Percentiles rank a stretch among this genome's conserved stretches.
Conservation (phyloP, 148 eudicot genomes). For the Diospyros kaki region DNA sequence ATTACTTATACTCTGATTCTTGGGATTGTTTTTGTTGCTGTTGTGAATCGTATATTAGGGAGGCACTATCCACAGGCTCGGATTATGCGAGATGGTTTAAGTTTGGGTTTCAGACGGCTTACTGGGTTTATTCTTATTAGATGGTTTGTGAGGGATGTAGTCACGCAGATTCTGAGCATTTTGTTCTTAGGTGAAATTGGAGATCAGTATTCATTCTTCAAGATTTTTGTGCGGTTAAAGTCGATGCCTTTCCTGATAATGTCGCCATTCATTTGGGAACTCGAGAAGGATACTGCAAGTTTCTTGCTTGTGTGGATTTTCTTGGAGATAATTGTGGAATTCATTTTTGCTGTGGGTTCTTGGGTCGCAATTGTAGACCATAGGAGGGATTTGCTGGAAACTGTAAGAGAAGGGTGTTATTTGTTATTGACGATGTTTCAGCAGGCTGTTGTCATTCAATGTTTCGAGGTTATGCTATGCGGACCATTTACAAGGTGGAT, state of each 20-base stretch:
- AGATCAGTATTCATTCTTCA: slow-evolving; percentile 79
- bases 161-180: slow-evolving; percentile 76
- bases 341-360: slow-evolving; percentile 67
- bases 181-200: slow-evolving; percentile 79
- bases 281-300: slow-evolving; percentile 54
- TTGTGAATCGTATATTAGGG: slow-evolving; percentile 55
- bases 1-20: slow-evolving; percentile 73
- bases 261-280: slow-evolving; percentile 54
- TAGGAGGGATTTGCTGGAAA: slow-evolving; percentile 70
- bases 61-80: slow-evolving; percentile 34
- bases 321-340: slow-evolving; percentile 58
- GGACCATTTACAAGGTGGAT: slow-evolving; percentile 64
- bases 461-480: slow-evolving; percentile 67
- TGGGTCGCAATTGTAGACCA: slow-evolving; percentile 77
- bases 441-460: slow-evolving; percentile 61
- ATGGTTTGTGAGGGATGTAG: slow-evolving; percentile 86
- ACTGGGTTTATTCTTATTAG: slow-evolving; percentile 74
- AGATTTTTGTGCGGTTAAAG: slow-evolving; percentile 78
- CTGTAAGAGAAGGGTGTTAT: slow-evolving; percentile 72
- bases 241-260: slow-evolving; percentile 78
- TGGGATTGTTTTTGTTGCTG: slow-evolving; percentile 64
- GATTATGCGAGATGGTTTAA: slow-evolving; percentile 58
- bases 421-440: slow-evolving; percentile 55
- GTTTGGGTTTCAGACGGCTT: slow-evolving; percentile 67
- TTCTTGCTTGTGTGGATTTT: slow-evolving; percentile 72